phyloP scores from a whole-genome alignment of 179 eudicot species.

The Gypsophila paniculata region DNA sequence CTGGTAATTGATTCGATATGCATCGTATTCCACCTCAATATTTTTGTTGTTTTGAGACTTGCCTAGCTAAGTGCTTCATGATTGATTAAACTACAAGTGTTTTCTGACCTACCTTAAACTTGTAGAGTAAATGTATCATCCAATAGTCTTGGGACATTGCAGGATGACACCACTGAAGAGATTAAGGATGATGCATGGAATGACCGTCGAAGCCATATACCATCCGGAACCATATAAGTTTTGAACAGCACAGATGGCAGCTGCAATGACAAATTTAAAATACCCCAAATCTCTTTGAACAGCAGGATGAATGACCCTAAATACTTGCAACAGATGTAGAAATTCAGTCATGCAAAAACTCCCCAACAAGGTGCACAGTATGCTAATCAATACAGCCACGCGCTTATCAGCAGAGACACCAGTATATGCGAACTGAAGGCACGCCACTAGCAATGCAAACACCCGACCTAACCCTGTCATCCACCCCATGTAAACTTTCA shows the following conservation, averaged over 20 bases:
- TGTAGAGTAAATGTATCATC: neutral
- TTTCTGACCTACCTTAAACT: no score
- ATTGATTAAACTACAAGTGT: no score
- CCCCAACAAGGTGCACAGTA: neutral
- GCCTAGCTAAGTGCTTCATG: no score
- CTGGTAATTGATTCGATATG: no score
- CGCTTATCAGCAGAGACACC: neutral
- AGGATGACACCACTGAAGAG: neutral
- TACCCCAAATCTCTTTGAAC: slow-evolving; percentile 8
- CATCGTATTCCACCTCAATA: no score
- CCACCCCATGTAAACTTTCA: neutral
- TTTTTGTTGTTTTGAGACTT: no score
- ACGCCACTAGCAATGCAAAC: slow-evolving; percentile 1
- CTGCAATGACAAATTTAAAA: neutral
- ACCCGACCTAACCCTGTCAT: neutral
- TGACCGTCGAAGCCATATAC: neutral
- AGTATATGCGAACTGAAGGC: neutral
- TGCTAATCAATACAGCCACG: neutral
- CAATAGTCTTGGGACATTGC: neutral
- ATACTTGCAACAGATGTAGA: neutral
- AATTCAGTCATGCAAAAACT: slow-evolving; percentile 11
- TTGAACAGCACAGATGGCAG: neutral
- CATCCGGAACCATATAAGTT: neutral
- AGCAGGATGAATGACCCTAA: neutral
- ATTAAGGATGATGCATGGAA: neutral